These are phyloP conservation scores for Phytophthora citrophthora DNA, from an alignment of 352 stramenopile species.

Conservation along the genomic window DNA sequence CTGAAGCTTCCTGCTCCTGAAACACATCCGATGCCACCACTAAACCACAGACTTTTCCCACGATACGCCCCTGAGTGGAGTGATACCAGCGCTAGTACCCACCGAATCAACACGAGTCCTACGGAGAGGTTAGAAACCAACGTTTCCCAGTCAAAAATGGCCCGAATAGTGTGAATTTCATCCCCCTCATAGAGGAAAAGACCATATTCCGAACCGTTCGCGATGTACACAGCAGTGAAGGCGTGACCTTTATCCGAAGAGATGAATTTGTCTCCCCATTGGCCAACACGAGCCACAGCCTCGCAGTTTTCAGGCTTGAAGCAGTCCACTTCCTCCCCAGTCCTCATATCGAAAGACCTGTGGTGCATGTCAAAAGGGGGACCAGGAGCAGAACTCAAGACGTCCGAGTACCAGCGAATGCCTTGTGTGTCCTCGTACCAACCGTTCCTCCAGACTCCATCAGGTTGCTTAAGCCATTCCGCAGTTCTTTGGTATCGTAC, in stretches of 20 bases:
- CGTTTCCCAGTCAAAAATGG: slow-evolving; percentile 23
- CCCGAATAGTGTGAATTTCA: slow-evolving; percentile 1
- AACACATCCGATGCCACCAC: slow-evolving; percentile 23
- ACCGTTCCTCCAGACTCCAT: background rate
- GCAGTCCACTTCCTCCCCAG: too few relatives aligned
- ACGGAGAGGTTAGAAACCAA: slow-evolving; percentile 17
- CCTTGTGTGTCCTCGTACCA: background rate
- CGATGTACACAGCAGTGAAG: slow-evolving; percentile 8
- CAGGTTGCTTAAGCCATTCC: background rate
- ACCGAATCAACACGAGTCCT: slow-evolving; percentile 11
- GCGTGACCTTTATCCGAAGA: too few relatives aligned
- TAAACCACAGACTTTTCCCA: slow-evolving; percentile 11
- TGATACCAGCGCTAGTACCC: slow-evolving; percentile 13
- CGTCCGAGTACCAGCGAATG: background rate
- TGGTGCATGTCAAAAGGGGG: background rate
- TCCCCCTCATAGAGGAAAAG: background rate
- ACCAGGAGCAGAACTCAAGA: background rate
- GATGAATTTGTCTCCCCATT: too few relatives aligned
- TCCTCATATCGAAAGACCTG: background rate
- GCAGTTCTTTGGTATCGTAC: background rate
- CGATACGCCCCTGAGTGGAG: slow-evolving; percentile 9
- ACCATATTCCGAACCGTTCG: slow-evolving; percentile 1
- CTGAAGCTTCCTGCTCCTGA: slow-evolving; percentile 15
- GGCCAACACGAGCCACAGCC: background rate
- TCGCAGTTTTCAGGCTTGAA: background rate